phyloP scores from a whole-genome alignment of 495 filamentous ascomycete genomes.

The Hypoxylon intermedium region DNA sequence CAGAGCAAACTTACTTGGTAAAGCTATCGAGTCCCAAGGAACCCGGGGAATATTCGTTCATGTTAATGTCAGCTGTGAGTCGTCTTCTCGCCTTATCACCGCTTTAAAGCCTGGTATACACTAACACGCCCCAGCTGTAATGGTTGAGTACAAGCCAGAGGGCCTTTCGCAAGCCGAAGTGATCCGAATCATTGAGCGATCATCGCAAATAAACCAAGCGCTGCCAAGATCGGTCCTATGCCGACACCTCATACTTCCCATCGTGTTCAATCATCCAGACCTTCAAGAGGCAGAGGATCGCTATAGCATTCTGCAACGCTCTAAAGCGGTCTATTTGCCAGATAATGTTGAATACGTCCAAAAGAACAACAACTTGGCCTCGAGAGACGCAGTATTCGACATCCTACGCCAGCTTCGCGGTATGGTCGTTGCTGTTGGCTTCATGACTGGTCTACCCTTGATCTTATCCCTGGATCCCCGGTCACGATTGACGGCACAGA shows the following conservation, averaged over 20 bases:
- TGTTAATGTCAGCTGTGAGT: constrained; percentile 29
- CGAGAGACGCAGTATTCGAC: constrained; percentile 48
- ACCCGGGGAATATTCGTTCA: constrained; percentile 17
- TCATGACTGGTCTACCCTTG: constrained; percentile 62
- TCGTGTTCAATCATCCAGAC: constrained; percentile 59
- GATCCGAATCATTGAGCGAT: constrained; percentile 2
- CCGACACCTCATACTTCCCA: constrained; percentile 57
- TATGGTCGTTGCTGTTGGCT: constrained; percentile 64
- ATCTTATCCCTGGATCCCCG: constrained; percentile 64
- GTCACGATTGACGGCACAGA: constrained; percentile 59
- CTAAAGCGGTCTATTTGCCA: constrained; percentile 63
- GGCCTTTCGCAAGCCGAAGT: constrained; percentile 9
- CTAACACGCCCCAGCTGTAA: constrained; percentile 16
- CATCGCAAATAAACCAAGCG: constrained; percentile 7
- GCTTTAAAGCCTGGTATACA: too few species aligned
- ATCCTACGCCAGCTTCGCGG: constrained; percentile 58
- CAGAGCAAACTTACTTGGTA: constrained; percentile 14
- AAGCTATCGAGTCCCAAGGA: constrained; percentile 8
- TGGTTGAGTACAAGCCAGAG: constrained; percentile 25
- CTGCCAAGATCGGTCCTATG: not conserved
- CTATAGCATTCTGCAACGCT: constrained; percentile 65
- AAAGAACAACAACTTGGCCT: constrained; percentile 57
- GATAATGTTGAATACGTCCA: constrained; percentile 65
- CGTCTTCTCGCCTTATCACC: too few species aligned
- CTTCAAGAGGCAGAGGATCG: constrained; percentile 58